phyloP scores from a whole-genome alignment of 208 protist genomes.

The Trypanosoma rangeli region DNA sequence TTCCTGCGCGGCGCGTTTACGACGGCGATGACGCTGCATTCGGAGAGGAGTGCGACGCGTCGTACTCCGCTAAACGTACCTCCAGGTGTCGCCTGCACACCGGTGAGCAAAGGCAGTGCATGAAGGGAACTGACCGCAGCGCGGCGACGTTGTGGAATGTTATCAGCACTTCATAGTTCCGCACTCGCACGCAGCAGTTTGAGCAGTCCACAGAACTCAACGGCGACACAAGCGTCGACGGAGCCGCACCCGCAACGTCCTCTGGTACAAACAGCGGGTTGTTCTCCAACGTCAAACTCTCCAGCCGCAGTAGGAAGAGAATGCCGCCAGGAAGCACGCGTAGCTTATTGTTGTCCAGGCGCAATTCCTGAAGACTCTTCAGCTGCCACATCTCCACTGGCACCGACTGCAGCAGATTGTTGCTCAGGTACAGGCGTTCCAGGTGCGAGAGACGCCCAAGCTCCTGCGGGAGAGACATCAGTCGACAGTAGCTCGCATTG shows the following conservation, averaged over 20 bases:
- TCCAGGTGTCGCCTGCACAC: constrained; percentile 53
- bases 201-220: constrained; percentile 69
- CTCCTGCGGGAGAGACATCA: constrained; percentile 42
- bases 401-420: constrained; percentile 59
- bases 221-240: constrained; percentile 43
- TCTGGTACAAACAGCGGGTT: constrained; percentile 54
- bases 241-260: constrained; percentile 47
- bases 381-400: constrained; percentile 73
- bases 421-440: constrained; percentile 60
- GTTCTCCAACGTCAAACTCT: constrained; percentile 64
- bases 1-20: neutral
- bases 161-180: constrained; percentile 52
- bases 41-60: constrained; percentile 11
- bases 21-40: neutral
- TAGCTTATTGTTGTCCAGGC: constrained; percentile 62
- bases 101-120: constrained; percentile 70
- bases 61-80: constrained; percentile 50
- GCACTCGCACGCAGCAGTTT: constrained; percentile 64
- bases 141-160: constrained; percentile 58
- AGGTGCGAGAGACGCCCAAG: constrained; percentile 61
- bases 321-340: constrained; percentile 67
- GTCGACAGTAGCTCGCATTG: constrained; percentile 65
- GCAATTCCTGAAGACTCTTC: constrained; percentile 66
- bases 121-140: constrained; percentile 49
- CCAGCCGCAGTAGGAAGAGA: constrained; percentile 68